A percentile compares a stretch with the other conserved stretches of the same genome.
Evolutionary conservation across 2,329 filamentous ascomycete genomes (phyloP).

Genomic region (Penicillium thymicola): DNA sequence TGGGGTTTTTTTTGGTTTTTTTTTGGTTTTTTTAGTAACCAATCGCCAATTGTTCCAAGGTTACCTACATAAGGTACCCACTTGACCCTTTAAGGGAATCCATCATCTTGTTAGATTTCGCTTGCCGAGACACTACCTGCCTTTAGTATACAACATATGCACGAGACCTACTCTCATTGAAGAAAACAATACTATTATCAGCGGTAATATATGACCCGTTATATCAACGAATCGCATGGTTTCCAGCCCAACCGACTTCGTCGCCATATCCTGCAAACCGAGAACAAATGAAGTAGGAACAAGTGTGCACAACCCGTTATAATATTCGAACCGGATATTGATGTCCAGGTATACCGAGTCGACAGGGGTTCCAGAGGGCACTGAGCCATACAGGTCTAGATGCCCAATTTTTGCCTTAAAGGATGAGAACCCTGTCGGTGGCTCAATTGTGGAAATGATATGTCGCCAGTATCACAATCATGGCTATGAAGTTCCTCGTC

Average conservation of each 20-base stretch:
- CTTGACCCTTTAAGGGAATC: neutral
- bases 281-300: neutral
- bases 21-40: neutral
- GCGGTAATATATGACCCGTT: neutral
- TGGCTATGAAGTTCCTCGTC: neutral
- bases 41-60: neutral
- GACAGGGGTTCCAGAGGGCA: neutral
- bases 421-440: slow-evolving; percentile 3
- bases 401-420: neutral
- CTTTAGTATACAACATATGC: neutral
- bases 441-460: slow-evolving; percentile 8
- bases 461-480: neutral
- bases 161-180: neutral
- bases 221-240: slow-evolving; percentile 3
- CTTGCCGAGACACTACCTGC: neutral
- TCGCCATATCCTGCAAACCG: neutral
- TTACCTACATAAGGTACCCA: no score
- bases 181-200: neutral
- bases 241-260: neutral
- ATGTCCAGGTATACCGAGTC: neutral
- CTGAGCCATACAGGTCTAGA: neutral
- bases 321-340: neutral
- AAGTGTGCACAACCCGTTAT: neutral
- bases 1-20: no score
- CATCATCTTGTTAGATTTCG: neutral